A percentile compares a stretch with the other conserved stretches of the same genome.
Conservation (phyloP, 106 monocot genomes). For the Apostasia ramifera region DNA sequence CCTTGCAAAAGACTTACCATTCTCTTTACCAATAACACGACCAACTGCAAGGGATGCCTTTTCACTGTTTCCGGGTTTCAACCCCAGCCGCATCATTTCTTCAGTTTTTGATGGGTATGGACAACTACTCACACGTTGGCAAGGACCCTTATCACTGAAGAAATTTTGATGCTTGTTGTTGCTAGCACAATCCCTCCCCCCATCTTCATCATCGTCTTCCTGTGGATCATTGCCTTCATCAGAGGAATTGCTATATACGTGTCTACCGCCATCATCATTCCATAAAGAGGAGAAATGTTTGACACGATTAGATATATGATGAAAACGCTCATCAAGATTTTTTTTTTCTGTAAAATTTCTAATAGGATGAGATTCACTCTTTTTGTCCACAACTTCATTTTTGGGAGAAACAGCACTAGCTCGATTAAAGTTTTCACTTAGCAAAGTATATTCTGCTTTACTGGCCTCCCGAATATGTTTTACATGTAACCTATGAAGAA, state of each 20-base stretch:
- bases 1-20: constrained; percentile 20
- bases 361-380: constrained; percentile 8
- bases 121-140: constrained; percentile 55
- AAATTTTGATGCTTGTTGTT: constrained; percentile 7
- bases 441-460: constrained; percentile 34
- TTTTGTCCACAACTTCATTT: constrained; percentile 6
- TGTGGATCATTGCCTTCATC: constrained; percentile 30
- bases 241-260: constrained; percentile 52
- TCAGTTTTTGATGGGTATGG: constrained; percentile 94
- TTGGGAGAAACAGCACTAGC: constrained; percentile 1
- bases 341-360: constrained; percentile 29
- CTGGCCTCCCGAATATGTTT: constrained; percentile 35
- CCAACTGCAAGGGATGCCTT: constrained; percentile 6
- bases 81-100: constrained; percentile 72
- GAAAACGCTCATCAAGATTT: constrained; percentile 48
- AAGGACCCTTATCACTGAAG: constrained; percentile 17
- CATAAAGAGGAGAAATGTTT: constrained; percentile 51
- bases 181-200: neutral
- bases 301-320: constrained; percentile 42
- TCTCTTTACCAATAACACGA: constrained; percentile 5
- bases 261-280: constrained; percentile 36
- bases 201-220: constrained; percentile 22
- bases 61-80: constrained; percentile 26
- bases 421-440: constrained; percentile 13
- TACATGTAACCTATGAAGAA: constrained; percentile 41